A percentile compares a stretch with the other conserved stretches of the same genome.
phyloP scores from a whole-genome alignment of 208 protist genomes.

The Phytomonas francai region DNA sequence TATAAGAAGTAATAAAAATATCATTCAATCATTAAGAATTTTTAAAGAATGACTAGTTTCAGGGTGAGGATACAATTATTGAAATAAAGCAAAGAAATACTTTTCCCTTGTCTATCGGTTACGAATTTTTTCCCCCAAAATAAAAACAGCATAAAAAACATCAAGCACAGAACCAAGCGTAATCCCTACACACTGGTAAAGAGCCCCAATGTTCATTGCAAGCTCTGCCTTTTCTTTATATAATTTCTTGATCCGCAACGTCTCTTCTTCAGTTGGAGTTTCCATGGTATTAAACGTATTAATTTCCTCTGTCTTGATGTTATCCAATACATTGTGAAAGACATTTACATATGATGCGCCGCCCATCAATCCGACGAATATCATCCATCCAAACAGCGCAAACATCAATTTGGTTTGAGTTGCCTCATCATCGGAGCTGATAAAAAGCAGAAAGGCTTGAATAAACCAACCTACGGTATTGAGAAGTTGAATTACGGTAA shows the following conservation, averaged over 20 bases:
- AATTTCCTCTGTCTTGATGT: constrained; percentile 20
- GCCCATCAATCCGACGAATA: constrained; percentile 86
- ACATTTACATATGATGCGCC: constrained; percentile 90
- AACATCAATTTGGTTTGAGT: constrained; percentile 51
- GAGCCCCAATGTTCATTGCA: constrained; percentile 72
- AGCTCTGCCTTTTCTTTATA: constrained; percentile 67
- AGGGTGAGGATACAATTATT: background rate
- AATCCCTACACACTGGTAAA: constrained; percentile 82
- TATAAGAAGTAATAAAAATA: constrained; percentile 7
- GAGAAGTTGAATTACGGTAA: constrained; percentile 78
- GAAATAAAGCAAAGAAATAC: constrained; percentile 10
- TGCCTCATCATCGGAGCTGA: constrained; percentile 26
- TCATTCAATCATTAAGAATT: constrained; percentile 4
- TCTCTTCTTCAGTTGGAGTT: background rate
- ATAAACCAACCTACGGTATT: constrained; percentile 85
- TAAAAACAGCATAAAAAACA: constrained; percentile 17
- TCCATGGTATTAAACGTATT: constrained; percentile 19
- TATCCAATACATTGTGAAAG: constrained; percentile 81
- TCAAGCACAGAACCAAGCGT: constrained; percentile 51
- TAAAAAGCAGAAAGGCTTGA: constrained; percentile 67
- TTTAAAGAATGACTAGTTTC: constrained; percentile 3
- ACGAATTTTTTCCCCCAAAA: background rate
- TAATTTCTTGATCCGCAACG: constrained; percentile 15
- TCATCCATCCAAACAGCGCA: constrained; percentile 77
- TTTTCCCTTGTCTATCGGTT: constrained; percentile 5